These are phyloP conservation scores for Suillus spraguei DNA, from an alignment of 768 basidiomycete species.

Conservation along the genomic window DNA sequence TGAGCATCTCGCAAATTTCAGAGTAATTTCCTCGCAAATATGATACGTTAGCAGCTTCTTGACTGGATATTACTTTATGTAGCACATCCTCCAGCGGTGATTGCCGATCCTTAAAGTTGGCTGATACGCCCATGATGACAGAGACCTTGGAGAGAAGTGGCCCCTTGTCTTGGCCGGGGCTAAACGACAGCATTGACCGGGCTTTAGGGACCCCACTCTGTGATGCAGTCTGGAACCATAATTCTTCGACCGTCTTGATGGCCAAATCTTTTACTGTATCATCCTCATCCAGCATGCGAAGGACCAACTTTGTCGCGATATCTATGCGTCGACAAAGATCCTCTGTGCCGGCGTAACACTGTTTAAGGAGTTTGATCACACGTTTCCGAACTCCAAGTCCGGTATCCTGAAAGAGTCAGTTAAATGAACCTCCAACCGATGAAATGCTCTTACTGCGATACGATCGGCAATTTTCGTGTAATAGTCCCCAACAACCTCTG, in stretches of 20 bases:
- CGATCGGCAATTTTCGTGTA: slow-evolving; percentile 87
- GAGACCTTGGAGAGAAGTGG: slow-evolving; percentile 65
- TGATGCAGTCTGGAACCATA: slow-evolving; percentile 70
- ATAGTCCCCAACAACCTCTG: slow-evolving; percentile 87
- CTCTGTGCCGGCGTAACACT: slow-evolving; percentile 70
- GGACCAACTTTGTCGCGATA: slow-evolving; percentile 79
- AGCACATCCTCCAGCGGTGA: slow-evolving; percentile 85
- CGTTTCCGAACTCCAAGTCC: slow-evolving; percentile 93
- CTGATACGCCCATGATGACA: slow-evolving; percentile 85
- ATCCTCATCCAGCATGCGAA: slow-evolving; percentile 90
- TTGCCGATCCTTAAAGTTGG: slow-evolving; percentile 80
- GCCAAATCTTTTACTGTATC: slow-evolving; percentile 95
- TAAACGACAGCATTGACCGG: slow-evolving; percentile 29
- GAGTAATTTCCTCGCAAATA: slow-evolving; percentile 68
- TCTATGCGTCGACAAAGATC: slow-evolving; percentile 67
- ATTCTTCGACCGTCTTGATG: slow-evolving; percentile 84
- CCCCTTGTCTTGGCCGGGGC: slow-evolving; percentile 50
- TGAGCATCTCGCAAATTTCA: slow-evolving; percentile 82
- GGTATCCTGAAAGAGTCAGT: slow-evolving; percentile 65
- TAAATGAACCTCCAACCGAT: slow-evolving; percentile 5
- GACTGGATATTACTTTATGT: slow-evolving; percentile 78
- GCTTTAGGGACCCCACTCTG: slow-evolving; percentile 41
- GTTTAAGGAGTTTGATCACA: slow-evolving; percentile 91
- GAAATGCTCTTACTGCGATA: slow-evolving; percentile 68
- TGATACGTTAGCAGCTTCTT: slow-evolving; percentile 55